Base-by-base conservation (phyloP, 2,329 filamentous ascomycete genomes). In the Hypoxylon sp. region DNA sequence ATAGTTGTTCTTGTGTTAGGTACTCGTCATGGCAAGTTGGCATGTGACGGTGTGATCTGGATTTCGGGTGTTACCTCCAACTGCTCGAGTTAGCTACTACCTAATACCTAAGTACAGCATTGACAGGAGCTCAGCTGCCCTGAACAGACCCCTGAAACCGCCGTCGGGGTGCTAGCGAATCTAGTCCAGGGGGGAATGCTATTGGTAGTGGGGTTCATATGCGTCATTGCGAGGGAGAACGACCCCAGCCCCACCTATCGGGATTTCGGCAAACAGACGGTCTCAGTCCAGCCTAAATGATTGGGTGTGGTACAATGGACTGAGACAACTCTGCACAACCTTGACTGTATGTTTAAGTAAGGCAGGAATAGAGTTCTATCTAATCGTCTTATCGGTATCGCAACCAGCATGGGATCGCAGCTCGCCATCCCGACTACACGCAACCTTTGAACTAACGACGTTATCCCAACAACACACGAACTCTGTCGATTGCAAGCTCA, bases 21-120 rank as follows among this genome's bases (percentile, higher is more conserved):
- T 50, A 30, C 37, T 51, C 42, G 44, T n/a, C 13, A 22, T 40
- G 42, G 22, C 59, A 61, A 64, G 62, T 58, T 69, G 70, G 65
- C 70, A 74, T 73, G 71, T 74, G 73, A 74, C 56, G 72, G 58
- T 61, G 30, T 44, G 40, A 44, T 22, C 40, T 44, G 17, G 40
- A 44, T 42, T 25, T 50, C 42, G 58, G 42, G 40, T 35, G 60
- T 48, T 61, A 44, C 53, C 40, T 48, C 53, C 48, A 22, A n/a
- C 25, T 37, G 27, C n/a, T 17, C 27, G 37, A n/a, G 27, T 56
- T 46, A 22, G 42, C 25, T 27, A 27, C 25, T 37, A 59, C 17
- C 56, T 49, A 35, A 25, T 40, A 10, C 30, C 14, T 59, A 30
- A 49, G 4, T 20, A 20, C 20, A 31, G 44, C 33, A 51, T 53